phyloP scores from a whole-genome alignment of 495 filamentous ascomycete genomes.

The Oidiodendron maius region DNA sequence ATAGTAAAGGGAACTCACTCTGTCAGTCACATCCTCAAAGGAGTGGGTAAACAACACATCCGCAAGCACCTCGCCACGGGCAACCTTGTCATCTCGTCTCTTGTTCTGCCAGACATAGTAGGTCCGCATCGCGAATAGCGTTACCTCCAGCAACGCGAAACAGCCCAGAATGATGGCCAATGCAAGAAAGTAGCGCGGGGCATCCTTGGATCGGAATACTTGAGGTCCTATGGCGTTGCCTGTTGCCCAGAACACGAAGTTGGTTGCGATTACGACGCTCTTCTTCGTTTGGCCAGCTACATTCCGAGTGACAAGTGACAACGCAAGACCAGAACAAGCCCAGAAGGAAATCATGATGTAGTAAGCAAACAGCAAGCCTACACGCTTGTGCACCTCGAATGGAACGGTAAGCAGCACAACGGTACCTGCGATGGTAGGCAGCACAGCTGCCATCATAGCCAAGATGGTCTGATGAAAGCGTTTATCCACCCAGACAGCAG shows the following conservation, averaged over 20 bases:
- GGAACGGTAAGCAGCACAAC: slow-evolving; percentile 46
- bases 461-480: slow-evolving; percentile 55
- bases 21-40: slow-evolving; percentile 15
- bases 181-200: slow-evolving; percentile 57
- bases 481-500: slow-evolving; percentile 57
- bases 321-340: slow-evolving; percentile 47
- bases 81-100: slow-evolving; percentile 55
- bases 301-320: slow-evolving; percentile 33
- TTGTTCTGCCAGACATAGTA: slow-evolving; percentile 55
- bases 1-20: neutral
- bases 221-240: slow-evolving; percentile 16
- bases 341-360: slow-evolving; percentile 54
- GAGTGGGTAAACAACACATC: slow-evolving; percentile 44
- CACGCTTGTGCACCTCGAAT: slow-evolving; percentile 34
- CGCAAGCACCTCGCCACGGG: slow-evolving; percentile 35
- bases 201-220: slow-evolving; percentile 6
- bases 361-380: slow-evolving; percentile 49
- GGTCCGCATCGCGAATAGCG: slow-evolving; percentile 52
- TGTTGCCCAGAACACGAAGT: slow-evolving; percentile 14
- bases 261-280: slow-evolving; percentile 8
- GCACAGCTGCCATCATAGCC: slow-evolving; percentile 55
- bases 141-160: slow-evolving; percentile 46
- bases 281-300: slow-evolving; percentile 21
- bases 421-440: slow-evolving; percentile 52
- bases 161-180: slow-evolving; percentile 61